phyloP scores from a whole-genome alignment of 331 rosid species.

The Dryas integrifolia region DNA sequence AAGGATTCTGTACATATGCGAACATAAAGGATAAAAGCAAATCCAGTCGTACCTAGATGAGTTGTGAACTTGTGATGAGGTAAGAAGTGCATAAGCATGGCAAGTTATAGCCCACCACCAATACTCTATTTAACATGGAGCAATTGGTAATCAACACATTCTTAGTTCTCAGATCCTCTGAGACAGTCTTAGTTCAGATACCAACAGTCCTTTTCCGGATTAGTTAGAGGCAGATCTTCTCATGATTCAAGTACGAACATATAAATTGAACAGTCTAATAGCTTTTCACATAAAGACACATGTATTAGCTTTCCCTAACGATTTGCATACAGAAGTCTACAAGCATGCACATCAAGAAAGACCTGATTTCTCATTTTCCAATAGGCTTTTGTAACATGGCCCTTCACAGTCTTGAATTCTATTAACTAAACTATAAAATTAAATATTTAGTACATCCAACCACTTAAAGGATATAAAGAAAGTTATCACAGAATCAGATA shows the following conservation, averaged over 20 bases:
- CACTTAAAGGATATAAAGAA: neutral
- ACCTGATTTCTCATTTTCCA: neutral
- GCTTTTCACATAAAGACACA: neutral
- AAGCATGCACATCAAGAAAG: neutral
- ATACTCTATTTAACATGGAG: conserved; percentile 4
- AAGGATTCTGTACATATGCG: neutral
- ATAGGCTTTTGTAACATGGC: neutral
- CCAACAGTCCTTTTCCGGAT: neutral
- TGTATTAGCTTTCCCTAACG: neutral
- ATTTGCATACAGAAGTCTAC: neutral
- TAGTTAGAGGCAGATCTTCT: neutral
- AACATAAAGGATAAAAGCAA: neutral
- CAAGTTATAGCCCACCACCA: neutral
- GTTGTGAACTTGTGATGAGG: neutral
- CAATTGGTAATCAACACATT: neutral
- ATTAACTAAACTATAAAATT: neutral
- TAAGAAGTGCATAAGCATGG: neutral
- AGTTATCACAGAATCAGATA: neutral
- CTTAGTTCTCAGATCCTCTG: too few species aligned
- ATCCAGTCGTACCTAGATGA: neutral
- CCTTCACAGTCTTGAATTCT: neutral
- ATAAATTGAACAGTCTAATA: neutral
- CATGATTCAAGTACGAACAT: neutral
- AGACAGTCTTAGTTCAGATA: neutral
- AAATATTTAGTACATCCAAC: neutral